Conservation (phyloP, 208 protist species). For the Crithidia expoeki region DNA sequence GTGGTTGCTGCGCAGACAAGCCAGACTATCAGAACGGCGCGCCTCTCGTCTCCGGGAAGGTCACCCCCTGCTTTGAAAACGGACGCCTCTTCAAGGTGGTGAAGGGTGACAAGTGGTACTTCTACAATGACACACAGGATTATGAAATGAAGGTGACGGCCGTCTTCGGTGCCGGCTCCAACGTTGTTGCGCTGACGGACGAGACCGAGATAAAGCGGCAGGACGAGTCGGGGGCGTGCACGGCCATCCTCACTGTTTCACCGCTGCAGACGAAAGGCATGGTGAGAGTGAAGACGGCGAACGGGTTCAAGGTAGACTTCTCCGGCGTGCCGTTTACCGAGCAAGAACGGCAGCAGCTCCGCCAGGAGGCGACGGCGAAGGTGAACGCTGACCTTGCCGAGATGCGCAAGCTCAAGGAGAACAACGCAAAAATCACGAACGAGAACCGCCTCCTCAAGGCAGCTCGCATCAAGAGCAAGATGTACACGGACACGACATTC, state of each 20-base stretch:
- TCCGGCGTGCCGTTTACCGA: constrained; percentile 36
- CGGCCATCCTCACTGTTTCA: constrained; percentile 30
- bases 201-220: constrained; percentile 33
- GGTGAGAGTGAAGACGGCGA: constrained; percentile 40
- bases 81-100: constrained; percentile 68
- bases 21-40: constrained; percentile 37
- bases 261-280: constrained; percentile 54
- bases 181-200: constrained; percentile 19
- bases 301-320: constrained; percentile 42
- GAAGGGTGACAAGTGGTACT: constrained; percentile 64
- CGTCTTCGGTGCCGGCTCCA: constrained; percentile 47
- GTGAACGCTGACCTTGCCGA: constrained; percentile 28
- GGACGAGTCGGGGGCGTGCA: constrained; percentile 38
- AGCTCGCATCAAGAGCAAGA: constrained; percentile 35
- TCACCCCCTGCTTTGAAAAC: constrained; percentile 60
- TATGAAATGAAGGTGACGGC: constrained; percentile 67
- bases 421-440: constrained; percentile 36
- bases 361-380: constrained; percentile 16
- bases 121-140: constrained; percentile 84
- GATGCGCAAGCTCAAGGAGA: constrained; percentile 27
- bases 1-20: constrained; percentile 36
- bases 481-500: constrained; percentile 61
- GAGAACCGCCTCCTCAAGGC: constrained; percentile 41
- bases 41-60: constrained; percentile 52
- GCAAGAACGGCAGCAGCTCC: constrained; percentile 17